A percentile compares a stretch with the other conserved stretches of the same genome.
Conservation (phyloP, 768 basidiomycete species). For the Lactarius vividus region DNA sequence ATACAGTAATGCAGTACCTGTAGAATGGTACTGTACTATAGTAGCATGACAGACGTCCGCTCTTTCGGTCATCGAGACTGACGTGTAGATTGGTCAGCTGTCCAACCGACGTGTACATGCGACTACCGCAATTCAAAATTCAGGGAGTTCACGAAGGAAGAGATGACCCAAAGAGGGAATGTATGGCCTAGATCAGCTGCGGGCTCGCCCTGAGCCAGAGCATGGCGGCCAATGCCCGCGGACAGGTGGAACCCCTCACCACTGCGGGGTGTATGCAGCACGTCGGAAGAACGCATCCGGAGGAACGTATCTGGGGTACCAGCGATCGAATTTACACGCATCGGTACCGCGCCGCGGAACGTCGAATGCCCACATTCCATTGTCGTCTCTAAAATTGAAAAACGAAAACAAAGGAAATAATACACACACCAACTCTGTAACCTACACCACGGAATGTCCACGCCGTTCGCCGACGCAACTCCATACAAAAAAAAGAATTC, state of each 20-base stretch:
- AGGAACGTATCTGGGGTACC: no score
- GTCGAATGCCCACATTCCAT: background rate
- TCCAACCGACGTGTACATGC: no score
- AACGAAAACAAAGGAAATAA: background rate
- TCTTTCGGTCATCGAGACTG: no score
- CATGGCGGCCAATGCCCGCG: no score
- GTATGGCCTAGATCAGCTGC: background rate
- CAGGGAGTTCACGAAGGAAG: background rate
- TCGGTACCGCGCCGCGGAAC: background rate
- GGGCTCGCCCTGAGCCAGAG: no score
- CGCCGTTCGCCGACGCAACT: slow-evolving; percentile 2
- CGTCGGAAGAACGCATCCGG: no score
- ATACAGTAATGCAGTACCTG: background rate
- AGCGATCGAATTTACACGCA: no score
- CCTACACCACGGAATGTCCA: slow-evolving; percentile 1
- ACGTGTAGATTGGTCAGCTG: no score
- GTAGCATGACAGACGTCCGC: background rate
- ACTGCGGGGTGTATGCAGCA: no score
- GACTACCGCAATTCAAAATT: background rate
- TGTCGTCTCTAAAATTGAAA: background rate
- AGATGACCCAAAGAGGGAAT: background rate
- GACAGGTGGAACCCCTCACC: no score
- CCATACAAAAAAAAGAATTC: background rate
- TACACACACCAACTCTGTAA: background rate
- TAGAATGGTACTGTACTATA: background rate